Evolutionary conservation across 257 asterid genomes (phyloP).

Genomic region (Penstemon barbatus): DNA sequence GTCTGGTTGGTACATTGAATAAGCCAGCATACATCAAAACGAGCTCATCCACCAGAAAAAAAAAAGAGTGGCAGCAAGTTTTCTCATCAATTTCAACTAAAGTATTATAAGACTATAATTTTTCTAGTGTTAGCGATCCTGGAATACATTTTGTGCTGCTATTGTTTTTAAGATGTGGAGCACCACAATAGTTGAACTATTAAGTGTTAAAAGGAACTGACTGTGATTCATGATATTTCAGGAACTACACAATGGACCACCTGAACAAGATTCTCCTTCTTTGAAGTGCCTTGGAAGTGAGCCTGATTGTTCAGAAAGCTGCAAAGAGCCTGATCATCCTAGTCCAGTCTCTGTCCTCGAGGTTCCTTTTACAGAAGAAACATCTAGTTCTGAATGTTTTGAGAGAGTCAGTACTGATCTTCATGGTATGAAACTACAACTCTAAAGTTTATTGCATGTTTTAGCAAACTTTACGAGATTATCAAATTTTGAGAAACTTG

Average conservation of each 20-base stretch:
- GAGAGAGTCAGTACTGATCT: too few species aligned
- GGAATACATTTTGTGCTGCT: neutral
- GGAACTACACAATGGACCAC: constrained; percentile 41
- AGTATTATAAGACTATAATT: neutral
- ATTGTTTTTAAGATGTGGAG: neutral
- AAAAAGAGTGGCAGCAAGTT: neutral
- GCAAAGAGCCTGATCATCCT: too few species aligned
- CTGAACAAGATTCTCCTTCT: constrained; percentile 31
- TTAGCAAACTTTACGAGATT: neutral
- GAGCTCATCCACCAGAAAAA: too few species aligned
- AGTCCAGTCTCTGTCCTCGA: too few species aligned
- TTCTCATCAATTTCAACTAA: neutral
- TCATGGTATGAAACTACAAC: neutral
- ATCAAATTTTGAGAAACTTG: neutral
- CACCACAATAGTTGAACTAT: neutral
- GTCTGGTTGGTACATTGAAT: too few species aligned
- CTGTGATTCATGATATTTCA: constrained; percentile 28
- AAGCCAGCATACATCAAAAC: too few species aligned
- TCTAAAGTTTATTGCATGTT: constrained; percentile 7
- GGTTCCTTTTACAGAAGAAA: too few species aligned
- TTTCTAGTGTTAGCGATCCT: neutral
- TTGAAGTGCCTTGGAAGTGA: constrained; percentile 38
- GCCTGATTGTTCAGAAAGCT: constrained; percentile 55
- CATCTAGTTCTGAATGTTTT: too few species aligned
- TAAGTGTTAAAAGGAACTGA: neutral